phyloP scores from a whole-genome alignment of 768 basidiomycete species.

The Boletellus ananiceps region DNA sequence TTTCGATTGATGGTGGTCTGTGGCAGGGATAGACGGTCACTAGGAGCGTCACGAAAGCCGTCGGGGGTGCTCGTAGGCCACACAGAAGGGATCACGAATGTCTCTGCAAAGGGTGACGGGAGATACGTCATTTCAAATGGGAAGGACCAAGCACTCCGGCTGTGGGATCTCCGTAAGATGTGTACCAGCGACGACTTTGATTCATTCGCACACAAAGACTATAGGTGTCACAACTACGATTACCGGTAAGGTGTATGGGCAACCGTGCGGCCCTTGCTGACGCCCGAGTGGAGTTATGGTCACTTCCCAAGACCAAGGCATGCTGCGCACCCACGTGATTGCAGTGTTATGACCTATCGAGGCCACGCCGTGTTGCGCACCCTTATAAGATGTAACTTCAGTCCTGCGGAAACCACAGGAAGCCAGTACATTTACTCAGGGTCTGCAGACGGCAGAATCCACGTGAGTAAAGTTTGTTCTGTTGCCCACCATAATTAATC shows the following conservation, averaged over 20 bases:
- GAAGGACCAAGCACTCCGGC: constrained; percentile 86
- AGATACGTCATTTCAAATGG: constrained; percentile 94
- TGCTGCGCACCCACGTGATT: constrained; percentile 77
- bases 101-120: constrained; percentile 94
- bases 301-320: constrained; percentile 60
- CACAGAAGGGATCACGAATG: constrained; percentile 93
- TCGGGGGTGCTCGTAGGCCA: constrained; percentile 94
- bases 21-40: constrained; percentile 48
- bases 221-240: constrained; percentile 64
- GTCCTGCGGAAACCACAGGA: constrained; percentile 88
- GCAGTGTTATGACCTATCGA: constrained; percentile 92
- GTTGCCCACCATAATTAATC: background rate
- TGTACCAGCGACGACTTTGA: constrained; percentile 67
- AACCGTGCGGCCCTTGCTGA: constrained; percentile 8
- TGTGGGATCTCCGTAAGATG: constrained; percentile 97
- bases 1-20: background rate
- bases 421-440: constrained; percentile 94
- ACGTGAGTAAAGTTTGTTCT: constrained; percentile 45
- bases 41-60: constrained; percentile 56
- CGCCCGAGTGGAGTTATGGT: constrained; percentile 43
- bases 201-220: constrained; percentile 41
- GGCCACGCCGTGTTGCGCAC: constrained; percentile 90
- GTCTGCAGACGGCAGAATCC: constrained; percentile 78
- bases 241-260: constrained; percentile 60
- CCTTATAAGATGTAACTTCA: constrained; percentile 94